Evolutionary conservation across 2,329 filamentous ascomycete genomes (phyloP), one percentile per base, ranked within the genome.

Genomic region (Penicillium sp.): DNA sequence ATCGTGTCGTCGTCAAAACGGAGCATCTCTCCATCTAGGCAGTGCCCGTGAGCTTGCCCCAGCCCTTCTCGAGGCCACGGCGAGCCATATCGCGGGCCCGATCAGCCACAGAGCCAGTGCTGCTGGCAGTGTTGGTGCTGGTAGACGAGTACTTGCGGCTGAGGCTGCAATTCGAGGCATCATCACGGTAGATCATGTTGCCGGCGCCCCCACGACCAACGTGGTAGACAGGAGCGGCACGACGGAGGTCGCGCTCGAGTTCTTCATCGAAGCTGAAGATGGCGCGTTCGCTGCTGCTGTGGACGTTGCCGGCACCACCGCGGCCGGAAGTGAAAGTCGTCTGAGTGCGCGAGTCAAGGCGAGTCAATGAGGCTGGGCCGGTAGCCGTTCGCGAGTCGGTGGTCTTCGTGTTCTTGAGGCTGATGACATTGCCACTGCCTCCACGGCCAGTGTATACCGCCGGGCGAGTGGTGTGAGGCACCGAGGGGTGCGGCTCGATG

Each of bases 251-350:
- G 60, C 82, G 82, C 67, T 85, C 81, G 55, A 89, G 81, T 70
- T 89, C 86, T 77, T 89, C 86, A 73, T 89, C 86, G 76, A 89
- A 89, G 75, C 82, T 84, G 81, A 88, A 88, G 73, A 88, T 87
- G 70, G 84, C 81, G 43, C 84, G 81, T 68, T 88, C 83, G 62
- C 75, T 76, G 70, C 76, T 78, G 69, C 70, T 75, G 76, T 83
- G 80, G 64, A 85, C 77, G 71, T 86, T 86, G 64, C 84, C 84
- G 16, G 82, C 82, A 48, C 84, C 84, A 57, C 84, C 84, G 52
- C 84, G 82, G 60, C 84, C 84, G 38, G 80, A 76, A 33, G 69
- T 76, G 74, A 76, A 80, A 54, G 73, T 73, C 30, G 70, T 56
- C 68, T 81, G 70, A 61, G 73, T 55, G 56, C 79, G 80, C 37